These are phyloP conservation scores for Solanum phureja DNA, from an alignment of 257 asterid genomes.

Conservation along the genomic window DNA sequence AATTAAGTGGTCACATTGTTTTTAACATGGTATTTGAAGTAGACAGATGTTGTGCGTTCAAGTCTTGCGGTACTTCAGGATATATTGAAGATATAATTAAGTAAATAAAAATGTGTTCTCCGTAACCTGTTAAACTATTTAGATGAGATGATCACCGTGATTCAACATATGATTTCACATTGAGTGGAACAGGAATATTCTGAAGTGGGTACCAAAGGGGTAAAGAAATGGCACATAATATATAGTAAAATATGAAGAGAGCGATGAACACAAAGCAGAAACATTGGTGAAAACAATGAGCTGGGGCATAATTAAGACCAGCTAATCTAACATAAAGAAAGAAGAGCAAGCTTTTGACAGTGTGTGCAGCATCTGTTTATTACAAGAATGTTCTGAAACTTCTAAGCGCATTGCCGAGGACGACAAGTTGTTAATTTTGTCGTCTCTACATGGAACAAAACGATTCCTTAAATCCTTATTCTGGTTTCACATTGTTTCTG, in stretches of 20 bases:
- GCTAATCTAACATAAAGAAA: background rate
- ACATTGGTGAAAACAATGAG: conserved; percentile 13
- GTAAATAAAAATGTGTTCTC: background rate
- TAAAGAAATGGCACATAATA: background rate
- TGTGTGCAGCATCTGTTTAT: background rate
- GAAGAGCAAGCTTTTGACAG: background rate
- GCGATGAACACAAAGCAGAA: conserved; percentile 6
- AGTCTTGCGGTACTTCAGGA: background rate
- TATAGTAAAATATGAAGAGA: background rate
- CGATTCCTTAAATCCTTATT: background rate
- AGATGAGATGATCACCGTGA: background rate
- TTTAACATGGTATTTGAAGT: background rate
- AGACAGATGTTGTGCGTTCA: background rate
- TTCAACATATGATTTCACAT: background rate
- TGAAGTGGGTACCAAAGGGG: background rate
- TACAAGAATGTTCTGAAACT: background rate
- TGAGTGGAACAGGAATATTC: background rate
- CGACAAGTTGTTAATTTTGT: background rate
- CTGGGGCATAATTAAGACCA: background rate
- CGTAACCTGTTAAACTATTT: background rate
- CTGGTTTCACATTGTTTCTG: background rate
- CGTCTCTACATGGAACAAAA: background rate
- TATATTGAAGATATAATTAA: background rate
- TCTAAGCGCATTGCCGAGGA: background rate
- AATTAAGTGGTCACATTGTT: background rate